A percentile compares a stretch with the other conserved stretches of the same genome.
These are phyloP conservation scores for Iris macrosiphon DNA, from an alignment of 106 monocot species.

Conservation along the genomic window DNA sequence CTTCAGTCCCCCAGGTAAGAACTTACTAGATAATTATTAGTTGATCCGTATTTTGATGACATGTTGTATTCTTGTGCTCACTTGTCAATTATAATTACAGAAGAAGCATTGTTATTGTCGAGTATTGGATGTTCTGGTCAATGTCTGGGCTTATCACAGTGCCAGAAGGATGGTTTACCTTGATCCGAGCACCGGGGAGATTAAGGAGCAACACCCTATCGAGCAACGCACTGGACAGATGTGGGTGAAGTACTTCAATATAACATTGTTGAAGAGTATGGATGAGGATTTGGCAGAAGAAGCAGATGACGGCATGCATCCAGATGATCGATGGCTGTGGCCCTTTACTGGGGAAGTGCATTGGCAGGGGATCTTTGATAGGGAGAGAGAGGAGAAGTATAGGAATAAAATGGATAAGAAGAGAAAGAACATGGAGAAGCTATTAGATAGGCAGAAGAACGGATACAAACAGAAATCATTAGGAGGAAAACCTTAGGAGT, in stretches of 20 bases:
- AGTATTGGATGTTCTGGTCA: slow-evolving; percentile 66
- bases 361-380: slow-evolving; percentile 65
- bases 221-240: slow-evolving; percentile 44
- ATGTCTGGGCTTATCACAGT: slow-evolving; percentile 97
- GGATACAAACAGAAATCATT: slow-evolving; percentile 91
- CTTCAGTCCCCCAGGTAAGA: slow-evolving; percentile 66
- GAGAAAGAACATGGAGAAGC: slow-evolving; percentile 63
- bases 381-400: slow-evolving; percentile 75
- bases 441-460: slow-evolving; percentile 67
- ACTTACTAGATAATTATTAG: neutral
- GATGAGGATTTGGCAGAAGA: slow-evolving; percentile 95
- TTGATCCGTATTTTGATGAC: neutral
- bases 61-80: neutral
- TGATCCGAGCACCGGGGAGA: slow-evolving; percentile 51
- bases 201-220: slow-evolving; percentile 62
- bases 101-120: slow-evolving; percentile 84
- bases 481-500: slow-evolving; percentile 23
- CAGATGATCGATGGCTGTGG: slow-evolving; percentile 54
- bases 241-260: slow-evolving; percentile 78
- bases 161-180: slow-evolving; percentile 80
- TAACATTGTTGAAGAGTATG: slow-evolving; percentile 71
- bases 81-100: slow-evolving; percentile 34
- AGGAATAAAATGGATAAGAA: slow-evolving; percentile 86
- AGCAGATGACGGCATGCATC: slow-evolving; percentile 56
- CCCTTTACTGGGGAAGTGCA: slow-evolving; percentile 84